These are phyloP conservation scores for Pseudogymnoascus sp. DNA, from an alignment of 2,329 filamentous ascomycete species.

Conservation along the genomic window DNA sequence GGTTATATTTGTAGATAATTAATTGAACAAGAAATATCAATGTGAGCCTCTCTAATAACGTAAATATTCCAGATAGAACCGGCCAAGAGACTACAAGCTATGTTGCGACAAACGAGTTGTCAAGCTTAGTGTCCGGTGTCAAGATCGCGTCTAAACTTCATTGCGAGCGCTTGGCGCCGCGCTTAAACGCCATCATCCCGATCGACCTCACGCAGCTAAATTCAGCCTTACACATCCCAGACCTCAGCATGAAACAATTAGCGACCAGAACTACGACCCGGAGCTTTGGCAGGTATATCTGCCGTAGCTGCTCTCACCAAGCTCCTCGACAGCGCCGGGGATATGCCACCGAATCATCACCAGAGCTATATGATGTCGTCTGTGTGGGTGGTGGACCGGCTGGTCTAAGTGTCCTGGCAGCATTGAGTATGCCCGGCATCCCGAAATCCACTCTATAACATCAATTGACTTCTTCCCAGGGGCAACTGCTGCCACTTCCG, in stretches of 20 bases:
- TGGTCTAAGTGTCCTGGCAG: conserved; percentile 73
- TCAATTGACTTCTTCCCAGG: conserved; percentile 41
- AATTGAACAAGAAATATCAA: background rate
- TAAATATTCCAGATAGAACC: background rate
- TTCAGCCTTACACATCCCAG: background rate
- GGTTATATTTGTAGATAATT: too few species aligned
- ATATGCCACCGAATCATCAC: conserved; percentile 20
- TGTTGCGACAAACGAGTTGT: background rate
- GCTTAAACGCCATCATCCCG: background rate
- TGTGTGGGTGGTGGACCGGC: conserved; percentile 37
- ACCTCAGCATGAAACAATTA: conserved; percentile 3
- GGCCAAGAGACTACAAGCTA: background rate
- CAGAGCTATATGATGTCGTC: conserved; percentile 30
- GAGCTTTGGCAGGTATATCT: conserved; percentile 20
- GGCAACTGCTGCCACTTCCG: conserved; percentile 65
- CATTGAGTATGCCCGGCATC: conserved; percentile 54
- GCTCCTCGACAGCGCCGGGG: conserved; percentile 19
- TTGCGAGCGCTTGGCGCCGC: background rate
- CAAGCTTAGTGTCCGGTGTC: background rate
- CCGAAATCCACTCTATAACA: background rate
- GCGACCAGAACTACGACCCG: conserved; percentile 10
- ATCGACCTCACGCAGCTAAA: background rate
- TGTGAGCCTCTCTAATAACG: background rate
- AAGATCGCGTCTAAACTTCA: background rate
- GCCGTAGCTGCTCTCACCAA: conserved; percentile 22